Conservation (phyloP, 768 basidiomycete genomes). For the Psilocybe tampanensis region DNA sequence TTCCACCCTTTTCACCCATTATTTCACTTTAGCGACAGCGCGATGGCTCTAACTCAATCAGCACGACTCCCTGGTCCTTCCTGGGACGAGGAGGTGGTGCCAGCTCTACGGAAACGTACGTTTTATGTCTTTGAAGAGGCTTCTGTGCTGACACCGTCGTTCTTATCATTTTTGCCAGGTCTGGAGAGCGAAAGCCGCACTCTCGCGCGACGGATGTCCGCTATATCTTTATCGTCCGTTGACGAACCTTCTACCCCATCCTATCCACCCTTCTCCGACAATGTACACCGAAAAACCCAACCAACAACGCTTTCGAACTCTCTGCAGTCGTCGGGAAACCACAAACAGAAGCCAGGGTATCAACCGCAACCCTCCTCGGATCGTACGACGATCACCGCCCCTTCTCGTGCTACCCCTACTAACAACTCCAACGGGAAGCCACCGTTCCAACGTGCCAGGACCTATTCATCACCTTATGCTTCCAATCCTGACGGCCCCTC, state of each 20-base stretch:
- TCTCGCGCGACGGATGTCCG: slow-evolving; percentile 41
- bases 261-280: slow-evolving; percentile 26
- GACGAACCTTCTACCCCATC: slow-evolving; percentile 12
- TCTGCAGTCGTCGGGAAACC: slow-evolving; percentile 8
- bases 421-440: slow-evolving; percentile 23
- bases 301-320: slow-evolving; percentile 7
- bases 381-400: slow-evolving; percentile 21
- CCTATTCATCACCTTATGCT: slow-evolving; percentile 63
- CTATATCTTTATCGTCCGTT: slow-evolving; percentile 23
- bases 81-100: slow-evolving; percentile 86
- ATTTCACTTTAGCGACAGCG: background rate
- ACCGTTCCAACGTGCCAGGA: slow-evolving; percentile 55
- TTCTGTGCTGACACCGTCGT: background rate
- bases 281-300: slow-evolving; percentile 12
- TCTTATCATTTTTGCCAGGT: slow-evolving; percentile 44
- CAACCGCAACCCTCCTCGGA: slow-evolving; percentile 18
- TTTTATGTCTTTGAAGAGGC: slow-evolving; percentile 16
- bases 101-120: slow-evolving; percentile 77
- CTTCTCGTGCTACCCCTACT: slow-evolving; percentile 32
- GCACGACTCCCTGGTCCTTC: slow-evolving; percentile 48
- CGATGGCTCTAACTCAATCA: slow-evolving; percentile 48
- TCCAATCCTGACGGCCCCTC: slow-evolving; percentile 38
- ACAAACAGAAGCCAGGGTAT: slow-evolving; percentile 14
- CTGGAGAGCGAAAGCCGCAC: slow-evolving; percentile 79
- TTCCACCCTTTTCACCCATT: background rate